These are phyloP conservation scores for Orbilia oligospora DNA, from an alignment of 2,329 filamentous ascomycete species.

Conservation along the genomic window DNA sequence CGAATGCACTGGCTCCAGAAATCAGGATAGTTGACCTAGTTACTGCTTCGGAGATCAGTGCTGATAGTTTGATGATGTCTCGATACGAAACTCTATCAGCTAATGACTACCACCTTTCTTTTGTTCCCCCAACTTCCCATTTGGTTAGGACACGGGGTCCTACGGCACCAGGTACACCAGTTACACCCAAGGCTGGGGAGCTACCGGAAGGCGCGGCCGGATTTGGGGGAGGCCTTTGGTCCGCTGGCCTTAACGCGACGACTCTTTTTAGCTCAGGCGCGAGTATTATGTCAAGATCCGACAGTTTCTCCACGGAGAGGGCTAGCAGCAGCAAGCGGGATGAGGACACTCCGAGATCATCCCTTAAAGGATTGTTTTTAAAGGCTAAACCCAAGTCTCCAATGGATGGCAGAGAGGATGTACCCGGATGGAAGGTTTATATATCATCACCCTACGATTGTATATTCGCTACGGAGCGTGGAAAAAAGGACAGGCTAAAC, in stretches of 20 bases:
- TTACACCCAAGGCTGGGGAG: constrained; percentile 71
- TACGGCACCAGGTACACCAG: constrained; percentile 75
- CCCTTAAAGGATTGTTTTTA: constrained; percentile 48
- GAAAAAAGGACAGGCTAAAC: constrained; percentile 84
- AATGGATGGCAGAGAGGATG: constrained; percentile 63
- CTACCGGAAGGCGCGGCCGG: constrained; percentile 74
- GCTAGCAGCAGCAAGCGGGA: constrained; percentile 43
- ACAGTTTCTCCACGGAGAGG: constrained; percentile 51
- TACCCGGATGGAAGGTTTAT: constrained; percentile 83
- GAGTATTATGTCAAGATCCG: constrained; percentile 73
- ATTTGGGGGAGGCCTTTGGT: constrained; percentile 84
- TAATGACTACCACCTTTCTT: constrained; percentile 90
- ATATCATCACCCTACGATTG: constrained; percentile 98
- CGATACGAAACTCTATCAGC: constrained; percentile 88
- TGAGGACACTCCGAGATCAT: constrained; percentile 52
- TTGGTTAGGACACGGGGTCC: constrained; percentile 70
- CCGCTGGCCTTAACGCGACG: constrained; percentile 88
- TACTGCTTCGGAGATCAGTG: constrained; percentile 85
- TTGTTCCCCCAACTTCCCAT: constrained; percentile 78
- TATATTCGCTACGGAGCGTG: constrained; percentile 89
- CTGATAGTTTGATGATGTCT: constrained; percentile 86
- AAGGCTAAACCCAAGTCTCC: constrained; percentile 65
- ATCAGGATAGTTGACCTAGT: constrained; percentile 89
- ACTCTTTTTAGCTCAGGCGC: constrained; percentile 88
- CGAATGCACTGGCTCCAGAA: constrained; percentile 87